Base-by-base conservation (phyloP, 1,284 basidiomycete genomes). In the Phellopilus nigrolimitatus region DNA sequence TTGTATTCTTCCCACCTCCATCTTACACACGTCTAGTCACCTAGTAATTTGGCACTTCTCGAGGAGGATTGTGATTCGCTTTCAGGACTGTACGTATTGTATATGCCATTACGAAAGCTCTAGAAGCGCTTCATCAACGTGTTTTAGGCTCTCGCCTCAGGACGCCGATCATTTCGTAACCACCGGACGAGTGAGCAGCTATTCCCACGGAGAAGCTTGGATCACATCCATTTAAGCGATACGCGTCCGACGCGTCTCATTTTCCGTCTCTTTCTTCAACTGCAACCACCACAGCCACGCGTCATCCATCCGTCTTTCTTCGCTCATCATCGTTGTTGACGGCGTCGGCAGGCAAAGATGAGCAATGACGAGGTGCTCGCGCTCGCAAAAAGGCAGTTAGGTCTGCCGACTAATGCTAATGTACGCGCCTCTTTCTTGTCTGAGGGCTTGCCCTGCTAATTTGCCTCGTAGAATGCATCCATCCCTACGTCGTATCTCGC, bases 371-470 rank as follows among this genome's bases (percentile, higher is more conserved):
- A 43, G 39, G 10, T 54, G 17, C 13, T 44, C 9, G 33, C 30
- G 10, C 41, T 58, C 13, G 62, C 62, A 6, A 62, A 57, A 53
- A 49, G 54, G 49, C 60, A 62, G 5, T 45, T 64, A 25, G 49
- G 45, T 15, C 19, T 57, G 31, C 49, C 49, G 12, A 22, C 53
- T n/a, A 27, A 46, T 8, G 50, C 27, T 19, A 41, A 36, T 45
- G 62, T 62, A 53, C 57, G 59, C 38, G 31, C 51, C 47, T 48
- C 25, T 38, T 9, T 49, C 30, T 36, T 33, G 9, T 44, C 24
- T 10, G 19, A 12, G 33, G 3, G n/a, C 10, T 48, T 31, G 12
- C 21, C n/a, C 17, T 13, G 4, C 33, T 17, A 4, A 38, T 24
- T 51, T 28, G 7, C 19, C 15, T 19, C 39, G 24, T 36, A 54